Evolutionary conservation across 176 grass and related monocot genomes (phyloP), one percentile per base, ranked within the genome.

Genomic region (Phragmites australis): DNA sequence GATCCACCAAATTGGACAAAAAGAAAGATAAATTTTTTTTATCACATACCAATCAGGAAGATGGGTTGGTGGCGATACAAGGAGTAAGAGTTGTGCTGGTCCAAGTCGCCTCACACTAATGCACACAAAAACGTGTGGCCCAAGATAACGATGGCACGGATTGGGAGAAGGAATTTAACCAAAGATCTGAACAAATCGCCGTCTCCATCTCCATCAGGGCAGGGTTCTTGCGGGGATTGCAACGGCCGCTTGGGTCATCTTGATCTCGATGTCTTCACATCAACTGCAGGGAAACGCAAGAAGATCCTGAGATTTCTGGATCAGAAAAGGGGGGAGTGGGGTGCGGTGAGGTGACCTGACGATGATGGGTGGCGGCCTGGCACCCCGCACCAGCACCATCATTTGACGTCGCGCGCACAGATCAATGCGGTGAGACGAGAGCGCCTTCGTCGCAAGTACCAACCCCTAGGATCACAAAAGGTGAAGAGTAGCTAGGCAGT

Each of bases 51-150:
- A 39, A 64, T 41, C 39, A 56, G 29, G 47, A 53, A 21, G 49
- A 68, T 22, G 31, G 52, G 62, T 70, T 60, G 62, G 42, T 68
- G 62, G 32, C 14, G 70, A 40, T 39, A 9, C 22, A 61, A 52
- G n/a, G 65, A 41, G 29, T 18, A 29, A 32, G 41, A 77, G 26
- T 30, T 3, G 48, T 39, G 76, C 60, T 6, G 62, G 61, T 87
- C 83, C 84, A 75, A 66, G 70, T 81, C 70, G 29, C 41, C 70
- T 57, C 56, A 42, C 27, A 37, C 37, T n/a, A 8, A 63, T 39
- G 29, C 29, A 62, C 43, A 25, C 12, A 54, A 41, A 59, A 61
- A 61, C 25, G 68, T 49, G 66, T 37, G 29, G 68, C 54, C 67
- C 52, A 19, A 18, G 57, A 41, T 52, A n/a, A n/a, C n/a, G 80